phyloP scores from a whole-genome alignment of 1,284 basidiomycete species.

The Trichosporon faecale region DNA sequence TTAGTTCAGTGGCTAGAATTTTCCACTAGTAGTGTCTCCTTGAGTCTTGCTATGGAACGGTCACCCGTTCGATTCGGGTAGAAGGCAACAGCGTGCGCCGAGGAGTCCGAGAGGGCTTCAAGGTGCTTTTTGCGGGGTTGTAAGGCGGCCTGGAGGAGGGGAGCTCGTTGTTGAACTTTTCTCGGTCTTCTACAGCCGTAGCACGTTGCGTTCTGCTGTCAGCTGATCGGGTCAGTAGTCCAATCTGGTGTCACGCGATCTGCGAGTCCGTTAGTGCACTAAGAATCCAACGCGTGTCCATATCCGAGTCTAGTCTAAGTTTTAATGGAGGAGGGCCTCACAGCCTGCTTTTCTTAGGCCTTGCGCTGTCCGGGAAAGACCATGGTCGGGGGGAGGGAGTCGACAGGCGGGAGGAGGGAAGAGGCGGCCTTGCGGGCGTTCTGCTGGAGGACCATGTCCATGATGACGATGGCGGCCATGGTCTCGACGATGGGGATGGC shows the following conservation, averaged over 20 bases:
- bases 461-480: constrained; percentile 92
- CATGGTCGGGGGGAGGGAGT: constrained; percentile 78
- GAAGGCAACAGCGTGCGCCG: background rate
- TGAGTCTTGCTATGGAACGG: background rate
- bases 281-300: constrained; percentile 1
- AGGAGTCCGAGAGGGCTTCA: background rate
- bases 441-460: constrained; percentile 88
- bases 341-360: constrained; percentile 1
- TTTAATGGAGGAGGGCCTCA: background rate
- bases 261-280: background rate
- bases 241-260: background rate
- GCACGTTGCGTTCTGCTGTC: background rate
- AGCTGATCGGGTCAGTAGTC: background rate
- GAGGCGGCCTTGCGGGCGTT: constrained; percentile 70
- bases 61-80: constrained; percentile 3
- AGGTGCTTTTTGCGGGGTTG: background rate
- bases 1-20: constrained; percentile 6
- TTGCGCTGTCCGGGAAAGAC: constrained; percentile 47
- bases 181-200: too few relatives aligned
- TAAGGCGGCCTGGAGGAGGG: too few relatives aligned
- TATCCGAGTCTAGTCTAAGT: constrained; percentile 10
- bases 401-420: constrained; percentile 67
- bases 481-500: constrained; percentile 98
- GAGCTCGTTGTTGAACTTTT: too few relatives aligned
- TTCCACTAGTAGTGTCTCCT: constrained; percentile 1